These are phyloP conservation scores for Aspergillus avenaceus DNA, from an alignment of 495 filamentous ascomycete genomes.

Conservation along the genomic window DNA sequence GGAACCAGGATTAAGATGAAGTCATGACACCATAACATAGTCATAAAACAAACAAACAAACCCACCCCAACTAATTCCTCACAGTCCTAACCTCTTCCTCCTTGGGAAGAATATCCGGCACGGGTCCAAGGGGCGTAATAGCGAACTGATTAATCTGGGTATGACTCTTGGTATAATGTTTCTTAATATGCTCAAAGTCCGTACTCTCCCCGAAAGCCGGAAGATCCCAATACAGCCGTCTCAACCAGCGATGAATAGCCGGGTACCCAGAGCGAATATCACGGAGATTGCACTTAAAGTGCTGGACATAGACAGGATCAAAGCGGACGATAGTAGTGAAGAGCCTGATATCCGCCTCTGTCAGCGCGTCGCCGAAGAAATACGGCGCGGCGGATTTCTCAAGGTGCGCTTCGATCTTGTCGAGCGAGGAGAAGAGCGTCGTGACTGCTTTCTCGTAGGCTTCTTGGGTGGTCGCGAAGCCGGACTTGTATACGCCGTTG, in stretches of 20 bases:
- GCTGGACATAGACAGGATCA: constrained; percentile 85
- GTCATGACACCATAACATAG: too few species aligned
- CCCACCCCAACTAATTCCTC: constrained; percentile 7
- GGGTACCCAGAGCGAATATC: constrained; percentile 79
- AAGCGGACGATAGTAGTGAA: constrained; percentile 84
- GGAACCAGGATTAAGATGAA: too few species aligned
- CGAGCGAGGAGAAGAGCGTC: constrained; percentile 67
- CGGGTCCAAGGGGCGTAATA: constrained; percentile 64
- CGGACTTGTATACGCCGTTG: constrained; percentile 79
- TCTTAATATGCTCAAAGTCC: constrained; percentile 68
- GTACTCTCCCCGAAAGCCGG: constrained; percentile 60
- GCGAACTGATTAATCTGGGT: constrained; percentile 60
- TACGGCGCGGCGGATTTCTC: constrained; percentile 46
- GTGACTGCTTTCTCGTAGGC: constrained; percentile 68
- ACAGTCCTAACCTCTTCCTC: constrained; percentile 57
- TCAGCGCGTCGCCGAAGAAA: constrained; percentile 64
- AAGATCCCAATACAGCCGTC: constrained; percentile 64
- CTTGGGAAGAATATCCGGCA: constrained; percentile 57
- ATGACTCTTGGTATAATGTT: constrained; percentile 69
- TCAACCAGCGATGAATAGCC: constrained; percentile 62
- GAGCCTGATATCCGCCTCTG: constrained; percentile 78
- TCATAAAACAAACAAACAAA: neutral
- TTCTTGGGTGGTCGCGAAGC: constrained; percentile 70
- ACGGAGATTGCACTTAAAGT: constrained; percentile 88
- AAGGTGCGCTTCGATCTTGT: constrained; percentile 66